Evolutionary conservation across 2,329 filamentous ascomycete species (phyloP), one percentile per base, ranked within the genome.

Genomic region (Apiospora koreana): DNA sequence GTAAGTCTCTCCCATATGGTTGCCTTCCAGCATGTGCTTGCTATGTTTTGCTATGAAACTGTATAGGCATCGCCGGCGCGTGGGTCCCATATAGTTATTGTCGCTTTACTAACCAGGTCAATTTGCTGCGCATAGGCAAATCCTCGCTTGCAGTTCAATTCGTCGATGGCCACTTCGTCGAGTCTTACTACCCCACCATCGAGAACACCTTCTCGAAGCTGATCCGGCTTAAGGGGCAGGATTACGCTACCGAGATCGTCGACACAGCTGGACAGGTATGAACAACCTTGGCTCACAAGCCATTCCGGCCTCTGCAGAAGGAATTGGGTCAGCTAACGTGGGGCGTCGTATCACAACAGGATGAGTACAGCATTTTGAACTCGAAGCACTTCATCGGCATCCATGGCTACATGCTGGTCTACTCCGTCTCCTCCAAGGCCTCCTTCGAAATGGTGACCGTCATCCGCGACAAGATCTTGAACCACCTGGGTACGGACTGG

Each of bases 341-440:
- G 23, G 23, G 14, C 48, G 48, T 41, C 3, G 16, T 23, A 8
- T 3, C 12, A 31, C 42, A 21, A 16, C 79, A 96, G 92, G 96
- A 99, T 86, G 96, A 99, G 83, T 99, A 99, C 86, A 97, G 94
- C 80, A 98, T 98, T 74, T 87, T 99, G 72, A 98, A 98, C 83
- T 97, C 94, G 73, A 98, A 98, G 85, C 95, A 98, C 81, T 98
- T 98, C 78, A 98, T 99, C 81, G 96, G 96, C 73, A 98, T 98
- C 75, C 96, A 99, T 85, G 96, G 96, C 70, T 99, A 98, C 82
- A 94, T 99, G 89, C 92, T 99, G 72, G 95, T 98, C 66, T 99
- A 99, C 83, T 97, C 95, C n/a, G 95, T 99, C 67, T 93, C 93
- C 28, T 97, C 94, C 65, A 91, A 94, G 78, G 93, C 96, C 76